phyloP scores from a whole-genome alignment of 257 asterid genomes.

The Agastache rugosa region DNA sequence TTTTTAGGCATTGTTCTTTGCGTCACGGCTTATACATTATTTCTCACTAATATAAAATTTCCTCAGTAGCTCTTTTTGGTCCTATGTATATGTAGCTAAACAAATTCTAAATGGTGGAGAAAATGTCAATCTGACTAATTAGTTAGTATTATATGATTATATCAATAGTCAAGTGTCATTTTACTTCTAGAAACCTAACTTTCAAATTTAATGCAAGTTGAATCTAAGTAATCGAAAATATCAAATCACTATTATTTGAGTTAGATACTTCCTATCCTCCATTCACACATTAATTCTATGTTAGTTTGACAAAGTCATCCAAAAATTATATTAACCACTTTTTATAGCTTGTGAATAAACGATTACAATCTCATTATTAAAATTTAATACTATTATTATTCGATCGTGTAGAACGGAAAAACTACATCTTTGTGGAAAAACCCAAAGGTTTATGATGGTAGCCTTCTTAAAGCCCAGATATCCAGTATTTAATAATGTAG shows the following conservation, averaged over 20 bases:
- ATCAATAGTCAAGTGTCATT: not conserved
- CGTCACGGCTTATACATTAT: slow-evolving; percentile 23
- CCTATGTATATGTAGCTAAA: not conserved
- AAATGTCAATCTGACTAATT: not conserved
- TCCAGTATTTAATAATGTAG: not conserved
- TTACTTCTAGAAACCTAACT: not conserved
- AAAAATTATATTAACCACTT: too few relatives aligned
- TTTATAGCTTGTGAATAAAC: too few relatives aligned
- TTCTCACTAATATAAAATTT: not conserved
- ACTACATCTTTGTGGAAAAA: too few relatives aligned
- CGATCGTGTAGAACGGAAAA: too few relatives aligned
- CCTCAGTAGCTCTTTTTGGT: not conserved
- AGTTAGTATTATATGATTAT: not conserved
- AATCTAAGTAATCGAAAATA: too few relatives aligned
- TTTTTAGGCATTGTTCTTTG: not conserved
- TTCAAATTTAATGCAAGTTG: not conserved
- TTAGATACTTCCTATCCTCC: not conserved
- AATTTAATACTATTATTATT: too few relatives aligned
- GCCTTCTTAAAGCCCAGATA: not conserved
- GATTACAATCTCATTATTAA: too few relatives aligned
- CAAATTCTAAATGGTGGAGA: not conserved
- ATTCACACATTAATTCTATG: too few relatives aligned
- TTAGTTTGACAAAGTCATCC: too few relatives aligned
- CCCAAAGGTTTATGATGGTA: not conserved
- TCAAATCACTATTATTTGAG: not conserved